Evolutionary conservation across 495 filamentous ascomycete genomes (phyloP).

Genomic region (Staphylotrichum tortipilum): DNA sequence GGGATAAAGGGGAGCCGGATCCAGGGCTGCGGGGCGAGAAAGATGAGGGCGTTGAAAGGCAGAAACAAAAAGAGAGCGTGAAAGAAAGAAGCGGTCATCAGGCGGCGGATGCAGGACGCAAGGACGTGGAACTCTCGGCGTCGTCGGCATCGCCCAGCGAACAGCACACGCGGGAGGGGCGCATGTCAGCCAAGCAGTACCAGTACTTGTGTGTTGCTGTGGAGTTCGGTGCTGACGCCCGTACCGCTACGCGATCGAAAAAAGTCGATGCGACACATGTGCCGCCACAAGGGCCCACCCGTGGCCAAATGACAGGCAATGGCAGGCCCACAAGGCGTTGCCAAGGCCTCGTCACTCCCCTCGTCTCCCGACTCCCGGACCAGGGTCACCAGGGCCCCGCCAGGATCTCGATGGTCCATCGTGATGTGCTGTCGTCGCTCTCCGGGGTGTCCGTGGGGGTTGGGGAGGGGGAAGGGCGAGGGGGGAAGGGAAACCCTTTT

Average conservation of each 20-base stretch:
- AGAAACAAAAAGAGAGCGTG: no score
- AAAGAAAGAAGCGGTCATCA: no score
- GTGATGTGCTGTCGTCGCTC: no score
- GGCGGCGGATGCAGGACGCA: no score
- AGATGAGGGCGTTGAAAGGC: not conserved
- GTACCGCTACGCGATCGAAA: not conserved
- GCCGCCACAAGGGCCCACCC: not conserved
- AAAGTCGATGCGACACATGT: not conserved
- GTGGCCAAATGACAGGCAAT: not conserved
- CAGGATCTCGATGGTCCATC: no score
- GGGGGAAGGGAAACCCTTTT: no score
- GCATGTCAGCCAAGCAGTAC: conserved; percentile 2
- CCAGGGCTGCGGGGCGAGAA: not conserved
- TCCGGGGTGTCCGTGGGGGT: no score
- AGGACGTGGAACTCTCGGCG: not conserved
- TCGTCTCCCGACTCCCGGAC: conserved; percentile 1
- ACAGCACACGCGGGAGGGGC: not conserved
- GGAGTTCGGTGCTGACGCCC: not conserved
- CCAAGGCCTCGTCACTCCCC: no score
- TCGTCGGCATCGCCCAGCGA: not conserved
- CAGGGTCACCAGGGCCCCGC: no score
- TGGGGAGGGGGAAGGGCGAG: no score
- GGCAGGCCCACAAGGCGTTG: not conserved
- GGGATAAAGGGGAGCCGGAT: not conserved
- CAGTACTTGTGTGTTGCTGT: not conserved